phyloP scores from a whole-genome alignment of 148 eudicot genomes.

The Pouteria glomerata region DNA sequence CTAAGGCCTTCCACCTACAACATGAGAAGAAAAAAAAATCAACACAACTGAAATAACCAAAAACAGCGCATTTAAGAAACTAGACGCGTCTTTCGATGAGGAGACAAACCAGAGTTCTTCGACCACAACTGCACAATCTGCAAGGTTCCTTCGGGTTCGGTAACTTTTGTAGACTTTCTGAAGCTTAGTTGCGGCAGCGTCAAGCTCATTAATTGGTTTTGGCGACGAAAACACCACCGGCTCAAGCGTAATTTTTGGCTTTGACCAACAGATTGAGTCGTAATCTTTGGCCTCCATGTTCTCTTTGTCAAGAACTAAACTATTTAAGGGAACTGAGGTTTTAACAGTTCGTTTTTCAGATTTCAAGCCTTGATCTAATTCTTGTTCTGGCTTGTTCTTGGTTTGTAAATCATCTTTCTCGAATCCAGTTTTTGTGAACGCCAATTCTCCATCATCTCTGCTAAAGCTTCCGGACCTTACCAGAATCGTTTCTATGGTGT shows the following conservation, averaged over 20 bases:
- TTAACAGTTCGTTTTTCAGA: conserved; percentile 5
- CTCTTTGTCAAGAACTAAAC: conserved; percentile 11
- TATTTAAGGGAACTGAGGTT: not conserved
- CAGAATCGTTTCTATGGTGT: not conserved
- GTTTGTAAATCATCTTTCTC: conserved; percentile 3
- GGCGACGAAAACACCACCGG: conserved; percentile 16
- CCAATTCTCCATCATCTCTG: conserved; percentile 2
- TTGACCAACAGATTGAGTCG: not conserved
- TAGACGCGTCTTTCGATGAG: not conserved
- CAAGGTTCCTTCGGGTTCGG: conserved; percentile 29
- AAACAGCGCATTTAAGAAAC: not conserved
- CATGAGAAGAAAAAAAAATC: not conserved
- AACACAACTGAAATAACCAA: not conserved
- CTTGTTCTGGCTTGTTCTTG: not conserved
- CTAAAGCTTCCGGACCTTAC: conserved; percentile 6
- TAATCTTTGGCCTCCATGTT: conserved; percentile 1
- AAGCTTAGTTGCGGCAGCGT: conserved; percentile 28
- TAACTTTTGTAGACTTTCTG: conserved; percentile 33
- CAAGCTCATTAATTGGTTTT: conserved; percentile 23
- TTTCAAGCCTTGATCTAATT: not conserved
- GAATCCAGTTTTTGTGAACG: not conserved
- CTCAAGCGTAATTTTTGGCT: conserved; percentile 12
- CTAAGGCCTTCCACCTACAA: conserved; percentile 36
- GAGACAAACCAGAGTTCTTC: conserved; percentile 30
- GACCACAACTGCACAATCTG: conserved; percentile 31